These are phyloP conservation scores for Crataegus laevigata DNA, from an alignment of 306 rosid species.

Conservation along the genomic window DNA sequence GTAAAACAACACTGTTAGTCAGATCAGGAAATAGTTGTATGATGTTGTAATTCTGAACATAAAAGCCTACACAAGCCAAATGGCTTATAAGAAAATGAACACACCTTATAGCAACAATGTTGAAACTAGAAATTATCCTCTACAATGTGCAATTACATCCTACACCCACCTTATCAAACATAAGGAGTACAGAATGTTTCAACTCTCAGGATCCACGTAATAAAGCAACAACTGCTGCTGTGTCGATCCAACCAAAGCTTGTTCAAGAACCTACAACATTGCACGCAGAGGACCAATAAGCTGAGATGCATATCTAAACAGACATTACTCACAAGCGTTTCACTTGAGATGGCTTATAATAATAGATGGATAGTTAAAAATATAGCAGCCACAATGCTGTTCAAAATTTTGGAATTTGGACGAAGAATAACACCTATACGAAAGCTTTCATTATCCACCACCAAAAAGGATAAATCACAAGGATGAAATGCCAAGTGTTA, in stretches of 20 bases:
- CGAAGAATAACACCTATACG: background rate
- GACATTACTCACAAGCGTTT: background rate
- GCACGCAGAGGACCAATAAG: background rate
- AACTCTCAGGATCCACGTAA: background rate
- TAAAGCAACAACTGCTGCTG: constrained; percentile 9
- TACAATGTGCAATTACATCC: constrained; percentile 1
- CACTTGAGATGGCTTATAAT: background rate
- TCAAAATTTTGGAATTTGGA: background rate
- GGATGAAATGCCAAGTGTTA: background rate
- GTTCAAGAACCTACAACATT: constrained; percentile 17
- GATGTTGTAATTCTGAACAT: background rate
- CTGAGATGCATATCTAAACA: background rate
- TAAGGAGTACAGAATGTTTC: constrained; percentile 1
- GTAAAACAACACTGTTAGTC: background rate
- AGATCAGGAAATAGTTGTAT: background rate
- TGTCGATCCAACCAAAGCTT: background rate
- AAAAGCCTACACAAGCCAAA: background rate
- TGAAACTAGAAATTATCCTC: background rate
- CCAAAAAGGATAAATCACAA: background rate
- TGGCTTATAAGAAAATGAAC: background rate
- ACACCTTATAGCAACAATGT: background rate
- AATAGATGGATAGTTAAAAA: background rate
- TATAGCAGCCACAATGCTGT: background rate
- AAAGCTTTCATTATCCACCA: background rate
- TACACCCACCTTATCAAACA: background rate